Conservation (phyloP, 345 rosid genomes). For the Lumnitzera littorea region DNA sequence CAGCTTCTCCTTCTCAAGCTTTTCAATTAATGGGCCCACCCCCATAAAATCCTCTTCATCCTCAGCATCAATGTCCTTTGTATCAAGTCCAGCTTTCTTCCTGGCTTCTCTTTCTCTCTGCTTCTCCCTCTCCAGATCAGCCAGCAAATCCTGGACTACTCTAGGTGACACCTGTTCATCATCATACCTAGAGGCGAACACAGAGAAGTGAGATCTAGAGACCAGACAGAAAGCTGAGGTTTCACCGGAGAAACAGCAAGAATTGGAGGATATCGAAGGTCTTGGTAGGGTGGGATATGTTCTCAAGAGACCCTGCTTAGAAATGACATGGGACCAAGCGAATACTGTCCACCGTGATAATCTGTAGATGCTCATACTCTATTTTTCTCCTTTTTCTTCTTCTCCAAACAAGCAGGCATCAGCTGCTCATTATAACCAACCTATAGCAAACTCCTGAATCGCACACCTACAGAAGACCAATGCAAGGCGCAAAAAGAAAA, state of each 20-base stretch:
- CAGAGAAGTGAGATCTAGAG: constrained; percentile 33
- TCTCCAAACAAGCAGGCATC: not conserved
- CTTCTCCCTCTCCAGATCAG: constrained; percentile 62
- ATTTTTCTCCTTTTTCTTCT: not conserved
- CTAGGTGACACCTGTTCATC: constrained; percentile 11
- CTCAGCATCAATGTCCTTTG: constrained; percentile 70
- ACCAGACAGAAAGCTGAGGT: constrained; percentile 19
- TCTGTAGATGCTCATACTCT: constrained; percentile 7
- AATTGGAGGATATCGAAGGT: constrained; percentile 9
- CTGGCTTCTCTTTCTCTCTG: constrained; percentile 67
- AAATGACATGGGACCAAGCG: constrained; percentile 41
- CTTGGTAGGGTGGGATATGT: constrained; percentile 10
- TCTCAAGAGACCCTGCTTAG: constrained; percentile 12
- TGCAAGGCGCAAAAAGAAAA: no score
- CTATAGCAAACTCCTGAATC: no score
- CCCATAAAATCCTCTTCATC: constrained; percentile 84
- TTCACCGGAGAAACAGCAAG: constrained; percentile 13
- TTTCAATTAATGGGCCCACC: constrained; percentile 64
- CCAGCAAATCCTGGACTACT: constrained; percentile 38
- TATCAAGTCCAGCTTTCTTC: constrained; percentile 57
- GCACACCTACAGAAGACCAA: no score
- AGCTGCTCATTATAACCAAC: no score
- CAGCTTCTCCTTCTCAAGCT: constrained; percentile 53
- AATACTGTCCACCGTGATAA: constrained; percentile 15
- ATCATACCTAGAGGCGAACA: constrained; percentile 3